Conservation (phyloP, 495 filamentous ascomycete genomes). For the Hyaloscypha finlandica region DNA sequence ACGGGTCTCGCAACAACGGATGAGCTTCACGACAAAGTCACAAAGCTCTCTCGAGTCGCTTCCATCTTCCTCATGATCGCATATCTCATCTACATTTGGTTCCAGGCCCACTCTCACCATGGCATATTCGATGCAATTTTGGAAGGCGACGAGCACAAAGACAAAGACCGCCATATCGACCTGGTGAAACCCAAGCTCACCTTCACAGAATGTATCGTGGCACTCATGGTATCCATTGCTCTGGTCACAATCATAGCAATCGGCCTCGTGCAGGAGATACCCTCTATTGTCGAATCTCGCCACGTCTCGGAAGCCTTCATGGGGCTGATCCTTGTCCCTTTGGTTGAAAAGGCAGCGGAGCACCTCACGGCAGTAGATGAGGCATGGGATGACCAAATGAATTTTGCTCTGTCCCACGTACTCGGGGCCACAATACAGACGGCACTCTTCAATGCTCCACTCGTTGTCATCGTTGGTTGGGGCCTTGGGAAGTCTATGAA, state of each 20-base stretch:
- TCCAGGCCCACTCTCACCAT: slow-evolving; percentile 83
- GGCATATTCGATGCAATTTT: slow-evolving; percentile 69
- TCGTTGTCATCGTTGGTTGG: slow-evolving; percentile 86
- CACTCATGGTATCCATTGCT: slow-evolving; percentile 64
- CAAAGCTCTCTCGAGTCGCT: slow-evolving; percentile 73
- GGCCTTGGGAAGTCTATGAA: slow-evolving; percentile 70
- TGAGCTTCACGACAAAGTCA: slow-evolving; percentile 47
- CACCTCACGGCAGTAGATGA: slow-evolving; percentile 90
- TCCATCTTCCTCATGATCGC: slow-evolving; percentile 78
- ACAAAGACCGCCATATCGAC: slow-evolving; percentile 69
- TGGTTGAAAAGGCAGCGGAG: slow-evolving; percentile 91
- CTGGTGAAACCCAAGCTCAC: slow-evolving; percentile 70
- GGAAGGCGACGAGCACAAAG: slow-evolving; percentile 67
- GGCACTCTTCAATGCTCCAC: slow-evolving; percentile 82
- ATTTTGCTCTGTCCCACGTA: slow-evolving; percentile 89
- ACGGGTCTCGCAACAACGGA: slow-evolving; percentile 29
- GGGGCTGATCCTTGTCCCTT: slow-evolving; percentile 75
- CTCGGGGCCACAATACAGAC: slow-evolving; percentile 89
- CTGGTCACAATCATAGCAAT: slow-evolving; percentile 81
- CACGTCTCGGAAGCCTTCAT: slow-evolving; percentile 77
- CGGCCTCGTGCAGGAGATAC: slow-evolving; percentile 79
- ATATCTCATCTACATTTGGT: slow-evolving; percentile 78
- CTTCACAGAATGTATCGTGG: slow-evolving; percentile 69
- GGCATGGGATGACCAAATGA: slow-evolving; percentile 84
- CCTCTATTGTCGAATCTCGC: slow-evolving; percentile 59